phyloP scores from a whole-genome alignment of 495 filamentous ascomycete species.

The Cercophora sp. region DNA sequence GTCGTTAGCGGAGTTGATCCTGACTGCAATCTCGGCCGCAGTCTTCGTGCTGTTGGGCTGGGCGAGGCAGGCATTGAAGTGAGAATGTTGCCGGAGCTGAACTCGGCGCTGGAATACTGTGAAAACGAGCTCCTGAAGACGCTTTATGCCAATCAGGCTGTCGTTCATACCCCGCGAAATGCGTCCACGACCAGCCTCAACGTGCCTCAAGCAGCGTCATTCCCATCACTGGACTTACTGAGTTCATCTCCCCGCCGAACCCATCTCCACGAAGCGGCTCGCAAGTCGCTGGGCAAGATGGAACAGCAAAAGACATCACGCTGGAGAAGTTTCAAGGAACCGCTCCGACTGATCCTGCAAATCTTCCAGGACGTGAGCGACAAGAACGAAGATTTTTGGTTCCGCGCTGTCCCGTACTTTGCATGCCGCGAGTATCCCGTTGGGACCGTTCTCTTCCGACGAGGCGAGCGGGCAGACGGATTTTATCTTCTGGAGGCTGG shows the following conservation, averaged over 20 bases:
- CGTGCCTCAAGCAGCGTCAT: conserved; percentile 39
- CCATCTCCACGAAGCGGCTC: conserved; percentile 74
- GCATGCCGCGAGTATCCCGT: conserved; percentile 57
- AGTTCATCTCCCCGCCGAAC: conserved; percentile 74
- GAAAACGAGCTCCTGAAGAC: conserved; percentile 92
- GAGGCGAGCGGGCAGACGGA: conserved; percentile 63
- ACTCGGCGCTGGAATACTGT: conserved; percentile 86
- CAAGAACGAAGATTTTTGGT: conserved; percentile 94
- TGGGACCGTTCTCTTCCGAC: conserved; percentile 70
- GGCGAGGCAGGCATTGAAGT: conserved; percentile 62
- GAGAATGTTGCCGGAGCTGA: conserved; percentile 80
- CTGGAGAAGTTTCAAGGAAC: conserved; percentile 84
- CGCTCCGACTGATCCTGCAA: conserved; percentile 84
- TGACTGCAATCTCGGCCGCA: conserved; percentile 68
- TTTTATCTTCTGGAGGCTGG: conserved; percentile 93
- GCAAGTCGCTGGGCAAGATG: conserved; percentile 56
- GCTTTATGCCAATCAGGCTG: conserved; percentile 62
- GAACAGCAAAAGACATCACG: conserved; percentile 48
- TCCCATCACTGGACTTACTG: conserved; percentile 38
- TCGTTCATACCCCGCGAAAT: conserved; percentile 31
- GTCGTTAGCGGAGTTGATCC: conserved; percentile 76
- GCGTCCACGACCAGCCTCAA: conserved; percentile 45
- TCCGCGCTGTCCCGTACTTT: conserved; percentile 70
- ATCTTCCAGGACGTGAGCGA: conserved; percentile 81
- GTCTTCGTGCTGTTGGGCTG: conserved; percentile 75